Evolutionary conservation across 202 grass and related monocot genomes (phyloP).

Genomic region (Setaria italica): DNA sequence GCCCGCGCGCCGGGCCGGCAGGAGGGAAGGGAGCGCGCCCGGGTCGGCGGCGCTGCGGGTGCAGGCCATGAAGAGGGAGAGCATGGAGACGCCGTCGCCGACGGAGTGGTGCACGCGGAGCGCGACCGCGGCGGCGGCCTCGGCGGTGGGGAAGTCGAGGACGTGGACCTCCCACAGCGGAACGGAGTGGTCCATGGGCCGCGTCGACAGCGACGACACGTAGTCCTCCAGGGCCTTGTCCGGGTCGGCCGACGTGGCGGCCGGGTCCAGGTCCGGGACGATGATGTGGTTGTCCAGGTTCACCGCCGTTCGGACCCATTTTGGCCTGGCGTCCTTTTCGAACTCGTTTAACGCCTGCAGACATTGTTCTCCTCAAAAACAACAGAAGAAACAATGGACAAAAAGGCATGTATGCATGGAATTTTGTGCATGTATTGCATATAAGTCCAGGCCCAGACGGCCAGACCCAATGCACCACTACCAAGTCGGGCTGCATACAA

Average conservation of each 20-base stretch:
- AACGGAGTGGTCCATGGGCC: constrained; percentile 58
- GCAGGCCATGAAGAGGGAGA: constrained; percentile 87
- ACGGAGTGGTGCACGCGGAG: constrained; percentile 86
- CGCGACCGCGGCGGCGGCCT: constrained; percentile 52
- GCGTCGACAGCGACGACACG: constrained; percentile 64
- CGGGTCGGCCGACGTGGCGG: constrained; percentile 11
- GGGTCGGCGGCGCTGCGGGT: constrained; percentile 63
- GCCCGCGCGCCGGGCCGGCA: constrained; percentile 11
- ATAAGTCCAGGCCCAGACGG: too few relatives aligned
- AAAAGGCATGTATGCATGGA: neutral
- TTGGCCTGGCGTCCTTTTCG: constrained; percentile 38
- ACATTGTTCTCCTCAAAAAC: neutral
- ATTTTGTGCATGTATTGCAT: too few relatives aligned
- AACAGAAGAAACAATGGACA: neutral
- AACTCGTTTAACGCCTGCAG: constrained; percentile 55
- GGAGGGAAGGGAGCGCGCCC: constrained; percentile 47
- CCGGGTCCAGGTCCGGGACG: constrained; percentile 52
- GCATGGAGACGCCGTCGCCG: constrained; percentile 83
- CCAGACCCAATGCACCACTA: too few relatives aligned
- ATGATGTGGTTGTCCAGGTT: constrained; percentile 72
- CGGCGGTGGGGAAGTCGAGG: constrained; percentile 77
- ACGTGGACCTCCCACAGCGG: constrained; percentile 93
- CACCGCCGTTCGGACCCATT: constrained; percentile 70
- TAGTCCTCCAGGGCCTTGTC: constrained; percentile 72
- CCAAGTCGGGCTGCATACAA: too few relatives aligned